Evolutionary conservation across 345 rosid genomes (phyloP).

Genomic region (Anacardium occidentale): DNA sequence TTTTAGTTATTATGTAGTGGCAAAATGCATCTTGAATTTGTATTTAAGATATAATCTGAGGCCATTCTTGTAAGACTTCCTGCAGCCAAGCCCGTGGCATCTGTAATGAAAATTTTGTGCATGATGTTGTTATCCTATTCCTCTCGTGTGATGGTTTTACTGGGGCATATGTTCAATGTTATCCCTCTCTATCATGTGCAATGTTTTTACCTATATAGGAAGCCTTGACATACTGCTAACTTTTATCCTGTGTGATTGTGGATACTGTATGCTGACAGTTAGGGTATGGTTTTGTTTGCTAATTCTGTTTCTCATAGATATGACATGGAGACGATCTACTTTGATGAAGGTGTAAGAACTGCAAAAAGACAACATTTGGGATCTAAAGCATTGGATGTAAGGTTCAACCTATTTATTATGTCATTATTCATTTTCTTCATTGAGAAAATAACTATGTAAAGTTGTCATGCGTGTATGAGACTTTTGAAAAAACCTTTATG

Average conservation of each 20-base stretch:
- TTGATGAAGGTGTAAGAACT: no score
- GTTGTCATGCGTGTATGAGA: neutral
- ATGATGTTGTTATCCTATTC: neutral
- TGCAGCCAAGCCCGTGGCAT: neutral
- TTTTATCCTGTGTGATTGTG: neutral
- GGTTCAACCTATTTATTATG: no score
- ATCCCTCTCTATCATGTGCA: neutral
- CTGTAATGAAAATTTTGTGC: neutral
- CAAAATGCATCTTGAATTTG: neutral
- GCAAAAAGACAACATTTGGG: no score
- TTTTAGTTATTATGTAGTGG: neutral
- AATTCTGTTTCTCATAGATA: no score
- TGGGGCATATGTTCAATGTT: neutral
- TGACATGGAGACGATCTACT: no score
- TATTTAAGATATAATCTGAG: neutral
- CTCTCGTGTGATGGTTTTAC: neutral
- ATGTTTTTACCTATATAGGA: neutral
- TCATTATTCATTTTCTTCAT: neutral
- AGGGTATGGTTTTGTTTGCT: no score
- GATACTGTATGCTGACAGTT: neutral
- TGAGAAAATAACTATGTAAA: neutral
- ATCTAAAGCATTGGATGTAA: no score
- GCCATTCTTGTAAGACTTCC: no score
- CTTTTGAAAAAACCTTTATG: neutral
- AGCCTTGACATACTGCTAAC: conserved; percentile 1